Percentiles rank a stretch among this genome's conserved stretches.
Conservation (phyloP, 352 stramenopile species). For the Globisporangium emineosum region DNA sequence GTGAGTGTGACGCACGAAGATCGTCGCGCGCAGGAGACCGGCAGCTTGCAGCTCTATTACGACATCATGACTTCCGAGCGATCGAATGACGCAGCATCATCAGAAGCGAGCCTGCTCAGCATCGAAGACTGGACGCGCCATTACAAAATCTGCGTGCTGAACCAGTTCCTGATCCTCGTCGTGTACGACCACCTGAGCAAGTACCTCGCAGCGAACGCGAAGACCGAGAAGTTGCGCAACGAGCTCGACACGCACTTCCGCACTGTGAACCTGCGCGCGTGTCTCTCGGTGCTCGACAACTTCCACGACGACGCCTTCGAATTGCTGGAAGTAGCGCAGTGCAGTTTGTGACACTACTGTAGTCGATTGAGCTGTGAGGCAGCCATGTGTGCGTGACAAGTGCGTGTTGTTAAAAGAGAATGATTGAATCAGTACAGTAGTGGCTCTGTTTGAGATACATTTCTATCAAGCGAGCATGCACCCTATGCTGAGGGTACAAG, state of each 20-base stretch:
- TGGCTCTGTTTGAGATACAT: too few species aligned
- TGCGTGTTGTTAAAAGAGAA: too few species aligned
- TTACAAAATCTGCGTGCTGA: constrained; percentile 69
- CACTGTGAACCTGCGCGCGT: constrained; percentile 66
- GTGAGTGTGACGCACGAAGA: constrained; percentile 58
- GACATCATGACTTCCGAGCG: constrained; percentile 26
- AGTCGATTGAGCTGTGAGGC: too few species aligned
- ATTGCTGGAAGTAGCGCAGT: too few species aligned
- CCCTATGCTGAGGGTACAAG: too few species aligned
- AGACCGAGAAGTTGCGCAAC: constrained; percentile 53
- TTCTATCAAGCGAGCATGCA: too few species aligned
- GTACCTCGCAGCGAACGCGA: constrained; percentile 68
- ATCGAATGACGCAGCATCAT: neutral
- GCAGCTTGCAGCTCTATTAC: constrained; percentile 43
- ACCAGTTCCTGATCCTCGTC: constrained; percentile 82
- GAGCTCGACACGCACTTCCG: constrained; percentile 66
- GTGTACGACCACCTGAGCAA: constrained; percentile 81
- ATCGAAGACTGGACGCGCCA: constrained; percentile 42
- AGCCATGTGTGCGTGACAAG: too few species aligned
- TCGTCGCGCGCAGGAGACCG: constrained; percentile 35
- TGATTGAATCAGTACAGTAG: too few species aligned
- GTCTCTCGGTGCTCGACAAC: constrained; percentile 62
- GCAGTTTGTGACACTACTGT: too few species aligned
- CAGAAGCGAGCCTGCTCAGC: constrained; percentile 14
- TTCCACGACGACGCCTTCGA: constrained; percentile 20